Evolutionary conservation across 306 rosid genomes (phyloP), one percentile per base, ranked within the genome.

Genomic region (Carpinus viminea): DNA sequence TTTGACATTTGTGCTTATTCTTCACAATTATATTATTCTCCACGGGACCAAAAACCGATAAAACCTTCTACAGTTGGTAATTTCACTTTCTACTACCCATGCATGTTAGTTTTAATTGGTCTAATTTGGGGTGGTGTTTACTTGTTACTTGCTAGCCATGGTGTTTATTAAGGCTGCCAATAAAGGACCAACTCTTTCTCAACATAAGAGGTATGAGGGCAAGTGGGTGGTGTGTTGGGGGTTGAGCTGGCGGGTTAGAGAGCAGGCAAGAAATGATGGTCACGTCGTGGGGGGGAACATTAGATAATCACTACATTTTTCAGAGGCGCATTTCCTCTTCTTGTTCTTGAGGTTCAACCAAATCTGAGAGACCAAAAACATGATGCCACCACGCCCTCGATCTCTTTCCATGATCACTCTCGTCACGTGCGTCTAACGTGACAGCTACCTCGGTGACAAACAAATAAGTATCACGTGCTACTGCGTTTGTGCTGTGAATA

Each of bases 391-490:
- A 17, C 50, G 69, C 66, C 55, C 21, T 17, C 26, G 26, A 24
- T 24, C 74, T 6, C 24, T 17, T 36, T 34, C 16, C 21, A 59
- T 57, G 57, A 28, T 66, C 76, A 74, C 20, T 50, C 2, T 50
- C 2, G 24, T 66, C 80, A 83, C 86, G 83, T 74, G 86, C 70
- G 31, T 6, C 77, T 64, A 74, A 79, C 74, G 74, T 53, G 83
- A 45, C 2, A 17, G 4, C 52, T 31, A 5, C 56, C 54, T 31
- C 20, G 2, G 61, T 36, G 17, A 45, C 36, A 6, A 9, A 31
- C 62, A 28, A 69, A 41, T 66, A 36, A 47, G 5, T 52, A 20
- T 79, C 80, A 79, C 83, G 56, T 45, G 83, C 59, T 52, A 65
- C 31, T 45, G 65, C 64, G 57, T 70, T 74, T 26, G 45, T 4